Conservation (phyloP, 1,284 basidiomycete genomes). For the Blastosporella zonata region DNA sequence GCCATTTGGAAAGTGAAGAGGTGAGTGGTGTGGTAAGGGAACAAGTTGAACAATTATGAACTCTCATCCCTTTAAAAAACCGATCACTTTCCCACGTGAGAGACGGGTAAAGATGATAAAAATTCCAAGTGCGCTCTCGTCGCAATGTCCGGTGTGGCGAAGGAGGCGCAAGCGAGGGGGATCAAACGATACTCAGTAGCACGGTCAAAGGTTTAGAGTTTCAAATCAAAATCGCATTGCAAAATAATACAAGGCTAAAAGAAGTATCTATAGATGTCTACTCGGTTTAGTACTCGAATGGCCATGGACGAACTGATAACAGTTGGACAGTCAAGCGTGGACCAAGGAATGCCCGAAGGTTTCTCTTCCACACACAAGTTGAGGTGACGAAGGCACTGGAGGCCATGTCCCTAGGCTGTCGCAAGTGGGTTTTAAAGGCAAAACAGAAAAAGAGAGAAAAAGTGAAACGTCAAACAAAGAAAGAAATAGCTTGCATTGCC, state of each 20-base stretch:
- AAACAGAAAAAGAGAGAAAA: slow-evolving; percentile 13
- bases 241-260: too few relatives aligned
- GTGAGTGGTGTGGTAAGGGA: slow-evolving; percentile 13
- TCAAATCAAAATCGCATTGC: not conserved
- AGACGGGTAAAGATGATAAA: slow-evolving; percentile 3
- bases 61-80: slow-evolving; percentile 23
- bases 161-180: not conserved
- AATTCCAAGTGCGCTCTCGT: slow-evolving; percentile 1
- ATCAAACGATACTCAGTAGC: too few relatives aligned
- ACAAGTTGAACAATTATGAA: not conserved
- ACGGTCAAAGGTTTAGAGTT: too few relatives aligned
- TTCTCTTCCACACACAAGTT: slow-evolving; percentile 67
- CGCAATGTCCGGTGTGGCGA: not conserved
- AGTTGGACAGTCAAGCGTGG: slow-evolving; percentile 68
- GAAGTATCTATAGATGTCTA: slow-evolving; percentile 37
- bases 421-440: slow-evolving; percentile 43
- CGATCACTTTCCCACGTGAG: slow-evolving; percentile 21
- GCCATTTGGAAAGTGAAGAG: slow-evolving; percentile 32
- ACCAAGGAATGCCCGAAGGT: slow-evolving; percentile 41
- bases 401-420: slow-evolving; percentile 69
- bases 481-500: slow-evolving; percentile 15
- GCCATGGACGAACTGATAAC: slow-evolving; percentile 40
- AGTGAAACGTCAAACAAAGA: slow-evolving; percentile 3
- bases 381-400: slow-evolving; percentile 65
- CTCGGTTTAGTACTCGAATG: slow-evolving; percentile 73